phyloP scores from a whole-genome alignment of 495 filamentous ascomycete genomes.

The Massariosphaeria phaeospora region DNA sequence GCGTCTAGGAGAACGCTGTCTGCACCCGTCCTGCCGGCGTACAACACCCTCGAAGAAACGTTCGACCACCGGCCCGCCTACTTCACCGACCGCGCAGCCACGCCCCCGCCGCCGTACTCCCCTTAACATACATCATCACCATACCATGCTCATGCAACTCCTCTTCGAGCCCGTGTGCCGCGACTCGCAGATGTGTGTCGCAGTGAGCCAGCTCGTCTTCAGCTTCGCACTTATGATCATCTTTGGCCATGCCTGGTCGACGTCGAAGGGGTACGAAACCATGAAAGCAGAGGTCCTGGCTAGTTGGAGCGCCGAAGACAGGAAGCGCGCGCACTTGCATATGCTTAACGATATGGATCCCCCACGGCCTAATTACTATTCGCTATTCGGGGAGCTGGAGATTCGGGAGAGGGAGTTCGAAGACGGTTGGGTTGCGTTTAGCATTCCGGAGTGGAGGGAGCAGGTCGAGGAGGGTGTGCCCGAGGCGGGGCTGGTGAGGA shows the following conservation, averaged over 20 bases:
- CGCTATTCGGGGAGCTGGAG: not conserved
- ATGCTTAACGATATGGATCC: not conserved
- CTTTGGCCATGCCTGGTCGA: not conserved
- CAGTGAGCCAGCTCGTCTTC: too few species aligned
- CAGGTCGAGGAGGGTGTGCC: not conserved
- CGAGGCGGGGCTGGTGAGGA: not conserved
- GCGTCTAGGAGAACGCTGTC: not conserved
- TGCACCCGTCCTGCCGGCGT: not conserved
- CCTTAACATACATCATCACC: not conserved
- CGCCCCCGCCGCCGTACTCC: slow-evolving; percentile 21
- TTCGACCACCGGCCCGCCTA: not conserved
- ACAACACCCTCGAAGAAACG: not conserved
- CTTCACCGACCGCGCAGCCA: not conserved
- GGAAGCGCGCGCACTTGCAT: too few species aligned
- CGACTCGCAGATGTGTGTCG: not conserved
- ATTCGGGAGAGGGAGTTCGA: not conserved
- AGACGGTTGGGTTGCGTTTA: not conserved
- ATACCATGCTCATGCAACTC: not conserved
- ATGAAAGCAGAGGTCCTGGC: too few species aligned
- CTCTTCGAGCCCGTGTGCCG: not conserved
- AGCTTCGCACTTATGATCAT: not conserved
- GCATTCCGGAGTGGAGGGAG: not conserved
- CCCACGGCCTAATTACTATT: not conserved
- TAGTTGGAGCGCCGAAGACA: too few species aligned
- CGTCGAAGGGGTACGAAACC: not conserved